phyloP scores from a whole-genome alignment of 192 early-diverging fungal species.

The Phlyctochytrium bullatum region DNA sequence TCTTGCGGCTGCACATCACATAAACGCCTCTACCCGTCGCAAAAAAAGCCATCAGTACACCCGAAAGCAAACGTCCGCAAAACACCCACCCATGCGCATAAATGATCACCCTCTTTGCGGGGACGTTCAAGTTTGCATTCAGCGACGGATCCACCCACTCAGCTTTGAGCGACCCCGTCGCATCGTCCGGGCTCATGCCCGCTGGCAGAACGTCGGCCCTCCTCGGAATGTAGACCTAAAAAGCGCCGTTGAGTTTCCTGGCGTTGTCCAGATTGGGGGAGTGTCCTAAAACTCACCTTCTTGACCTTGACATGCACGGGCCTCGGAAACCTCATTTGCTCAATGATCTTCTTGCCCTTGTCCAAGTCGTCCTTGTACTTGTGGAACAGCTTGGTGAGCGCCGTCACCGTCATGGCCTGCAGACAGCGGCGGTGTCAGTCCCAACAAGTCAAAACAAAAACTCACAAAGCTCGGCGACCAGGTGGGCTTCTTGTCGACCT shows the following conservation, averaged over 20 bases:
- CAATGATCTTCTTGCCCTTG: not conserved
- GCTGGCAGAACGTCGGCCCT: constrained; percentile 26
- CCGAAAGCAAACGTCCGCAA: too few species aligned
- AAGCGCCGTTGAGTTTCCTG: too few species aligned
- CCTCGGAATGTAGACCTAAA: constrained; percentile 28
- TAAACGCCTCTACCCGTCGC: constrained; percentile 30
- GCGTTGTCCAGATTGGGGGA: too few species aligned
- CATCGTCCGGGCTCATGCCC: constrained; percentile 25
- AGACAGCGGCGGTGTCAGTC: not conserved
- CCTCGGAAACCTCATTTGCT: not conserved
- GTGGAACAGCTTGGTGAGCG: constrained; percentile 2
- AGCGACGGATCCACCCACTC: constrained; percentile 46
- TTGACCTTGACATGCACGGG: constrained; percentile 17
- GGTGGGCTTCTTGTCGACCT: not conserved
- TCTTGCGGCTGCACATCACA: constrained; percentile 32
- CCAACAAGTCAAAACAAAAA: not conserved
- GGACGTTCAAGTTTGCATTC: not conserved
- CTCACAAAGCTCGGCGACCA: not conserved
- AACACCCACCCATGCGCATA: constrained; percentile 70
- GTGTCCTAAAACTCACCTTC: constrained; percentile 3
- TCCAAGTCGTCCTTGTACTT: constrained; percentile 1
- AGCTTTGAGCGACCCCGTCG: constrained; percentile 34
- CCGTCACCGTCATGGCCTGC: not conserved
- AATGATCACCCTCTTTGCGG: constrained; percentile 53
- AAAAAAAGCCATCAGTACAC: too few species aligned